A percentile compares a stretch with the other conserved stretches of the same genome.
Evolutionary conservation across 2,329 filamentous ascomycete genomes (phyloP).

Genomic region (Calonectria pseudoreteaudii): DNA sequence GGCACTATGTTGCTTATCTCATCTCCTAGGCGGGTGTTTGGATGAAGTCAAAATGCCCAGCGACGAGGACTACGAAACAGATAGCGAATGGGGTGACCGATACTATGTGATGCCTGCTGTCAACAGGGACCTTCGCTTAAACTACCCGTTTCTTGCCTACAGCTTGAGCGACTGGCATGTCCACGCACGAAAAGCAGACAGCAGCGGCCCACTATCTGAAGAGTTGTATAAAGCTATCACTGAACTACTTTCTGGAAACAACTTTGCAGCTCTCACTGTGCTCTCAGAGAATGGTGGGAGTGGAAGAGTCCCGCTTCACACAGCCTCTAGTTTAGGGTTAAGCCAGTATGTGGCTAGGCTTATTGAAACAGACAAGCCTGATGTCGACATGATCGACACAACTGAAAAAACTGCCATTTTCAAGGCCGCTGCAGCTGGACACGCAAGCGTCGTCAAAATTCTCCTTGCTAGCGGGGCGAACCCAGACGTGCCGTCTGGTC

Average conservation of each 20-base stretch:
- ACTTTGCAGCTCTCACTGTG: background rate
- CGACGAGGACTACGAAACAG: background rate
- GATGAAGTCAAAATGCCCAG: conserved; percentile 4
- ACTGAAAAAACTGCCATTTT: background rate
- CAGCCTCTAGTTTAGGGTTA: background rate
- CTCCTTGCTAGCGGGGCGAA: conserved; percentile 43
- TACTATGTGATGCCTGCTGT: background rate
- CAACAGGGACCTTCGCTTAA: background rate
- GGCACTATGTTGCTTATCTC: conserved; percentile 24
- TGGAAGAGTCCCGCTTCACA: background rate
- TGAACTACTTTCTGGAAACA: background rate
- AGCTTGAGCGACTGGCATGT: background rate
- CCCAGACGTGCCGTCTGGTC: conserved; percentile 32
- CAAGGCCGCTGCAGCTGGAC: conserved; percentile 41
- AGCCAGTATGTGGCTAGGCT: background rate
- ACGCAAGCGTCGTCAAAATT: conserved; percentile 26
- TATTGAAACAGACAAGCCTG: background rate
- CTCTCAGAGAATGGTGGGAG: background rate
- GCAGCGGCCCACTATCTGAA: background rate
- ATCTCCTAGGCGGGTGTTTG: conserved; percentile 13
- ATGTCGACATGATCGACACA: background rate
- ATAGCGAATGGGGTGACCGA: background rate
- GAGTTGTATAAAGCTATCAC: background rate
- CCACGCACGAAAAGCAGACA: background rate
- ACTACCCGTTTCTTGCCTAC: background rate